These are phyloP conservation scores for Cercospora zeae-maydis DNA, from an alignment of 2,329 filamentous ascomycete genomes.

Conservation along the genomic window DNA sequence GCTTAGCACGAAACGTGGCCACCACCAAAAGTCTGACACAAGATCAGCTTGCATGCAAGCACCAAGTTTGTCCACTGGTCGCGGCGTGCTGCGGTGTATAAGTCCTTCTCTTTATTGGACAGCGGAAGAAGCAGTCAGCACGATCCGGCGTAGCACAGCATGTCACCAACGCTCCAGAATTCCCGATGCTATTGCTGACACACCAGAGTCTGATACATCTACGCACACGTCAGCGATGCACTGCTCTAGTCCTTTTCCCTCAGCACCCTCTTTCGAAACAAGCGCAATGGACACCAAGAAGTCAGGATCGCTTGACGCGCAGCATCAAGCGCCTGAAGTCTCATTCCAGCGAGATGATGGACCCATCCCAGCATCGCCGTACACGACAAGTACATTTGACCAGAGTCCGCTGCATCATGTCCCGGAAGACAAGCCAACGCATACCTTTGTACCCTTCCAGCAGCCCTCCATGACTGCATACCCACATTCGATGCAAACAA, in stretches of 20 bases:
- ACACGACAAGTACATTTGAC: slow-evolving; percentile 2
- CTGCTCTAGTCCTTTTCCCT: background rate
- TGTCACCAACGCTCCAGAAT: background rate
- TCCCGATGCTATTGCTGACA: background rate
- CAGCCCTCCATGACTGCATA: slow-evolving; percentile 5
- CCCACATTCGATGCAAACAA: slow-evolving; percentile 1
- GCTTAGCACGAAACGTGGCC: background rate
- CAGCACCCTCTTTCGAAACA: background rate
- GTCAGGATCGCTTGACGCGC: background rate
- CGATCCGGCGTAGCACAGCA: slow-evolving; percentile 5
- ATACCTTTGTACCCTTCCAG: background rate
- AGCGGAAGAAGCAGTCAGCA: slow-evolving; percentile 4
- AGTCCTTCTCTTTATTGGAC: background rate
- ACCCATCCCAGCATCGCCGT: slow-evolving; percentile 1
- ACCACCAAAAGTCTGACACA: slow-evolving; percentile 2
- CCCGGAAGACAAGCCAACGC: background rate
- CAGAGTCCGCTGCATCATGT: slow-evolving; percentile 1
- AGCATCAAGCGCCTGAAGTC: slow-evolving; percentile 8
- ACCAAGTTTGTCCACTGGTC: background rate
- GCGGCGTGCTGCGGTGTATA: background rate
- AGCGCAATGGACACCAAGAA: background rate
- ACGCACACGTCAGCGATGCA: background rate
- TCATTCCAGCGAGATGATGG: slow-evolving; percentile 10
- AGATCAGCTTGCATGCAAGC: background rate
- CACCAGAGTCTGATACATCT: background rate